phyloP scores from a whole-genome alignment of 495 filamentous ascomycete species.

The Lepraria neglecta region DNA sequence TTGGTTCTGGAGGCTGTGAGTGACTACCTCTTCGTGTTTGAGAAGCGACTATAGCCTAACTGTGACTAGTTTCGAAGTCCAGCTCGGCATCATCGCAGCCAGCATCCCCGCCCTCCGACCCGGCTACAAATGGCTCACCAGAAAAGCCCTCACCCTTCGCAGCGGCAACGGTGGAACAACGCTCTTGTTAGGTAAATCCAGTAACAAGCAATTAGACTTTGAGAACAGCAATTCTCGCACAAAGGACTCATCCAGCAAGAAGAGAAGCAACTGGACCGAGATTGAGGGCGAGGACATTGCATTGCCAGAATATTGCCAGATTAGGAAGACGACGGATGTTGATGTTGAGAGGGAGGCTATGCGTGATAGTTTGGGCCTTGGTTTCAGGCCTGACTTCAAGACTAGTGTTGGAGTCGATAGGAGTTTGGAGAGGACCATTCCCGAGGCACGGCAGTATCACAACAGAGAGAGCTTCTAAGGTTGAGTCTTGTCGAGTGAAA shows the following conservation, averaged over 20 bases:
- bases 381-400: background rate
- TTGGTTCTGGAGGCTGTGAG: constrained; percentile 3
- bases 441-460: background rate
- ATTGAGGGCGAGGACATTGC: background rate
- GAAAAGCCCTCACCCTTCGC: background rate
- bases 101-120: constrained; percentile 5
- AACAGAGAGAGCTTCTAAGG: background rate
- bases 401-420: background rate
- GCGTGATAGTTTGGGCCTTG: background rate
- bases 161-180: background rate
- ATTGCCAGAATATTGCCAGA: background rate
- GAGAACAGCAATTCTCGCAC: background rate
- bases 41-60: background rate
- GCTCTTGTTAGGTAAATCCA: background rate
- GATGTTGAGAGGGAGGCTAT: background rate
- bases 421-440: background rate
- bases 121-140: constrained; percentile 1
- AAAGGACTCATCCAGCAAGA: background rate
- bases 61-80: background rate
- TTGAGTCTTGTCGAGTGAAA: too few species aligned
- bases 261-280: background rate
- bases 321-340: constrained; percentile 1
- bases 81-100: constrained; percentile 2
- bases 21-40: background rate
- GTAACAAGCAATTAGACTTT: background rate